Evolutionary conservation across 306 rosid species (phyloP).

Genomic region (Vigna mungo): DNA sequence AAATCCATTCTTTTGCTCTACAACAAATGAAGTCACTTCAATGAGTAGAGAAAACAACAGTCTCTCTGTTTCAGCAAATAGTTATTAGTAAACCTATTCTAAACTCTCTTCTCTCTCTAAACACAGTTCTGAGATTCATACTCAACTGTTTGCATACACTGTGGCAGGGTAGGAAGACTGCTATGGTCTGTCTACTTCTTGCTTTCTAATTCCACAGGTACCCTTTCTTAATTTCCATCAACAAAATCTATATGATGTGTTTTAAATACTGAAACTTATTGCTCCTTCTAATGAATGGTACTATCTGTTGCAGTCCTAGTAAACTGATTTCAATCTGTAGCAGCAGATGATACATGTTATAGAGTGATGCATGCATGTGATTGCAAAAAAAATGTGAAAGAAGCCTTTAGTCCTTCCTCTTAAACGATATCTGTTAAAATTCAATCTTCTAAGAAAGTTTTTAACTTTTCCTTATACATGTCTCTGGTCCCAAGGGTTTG

Average conservation of each 20-base stretch:
- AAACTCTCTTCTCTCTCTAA: constrained; percentile 40
- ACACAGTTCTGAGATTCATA: too few species aligned
- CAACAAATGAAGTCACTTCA: too few species aligned
- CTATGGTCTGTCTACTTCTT: constrained; percentile 6
- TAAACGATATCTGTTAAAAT: too few species aligned
- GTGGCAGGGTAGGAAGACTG: constrained; percentile 36
- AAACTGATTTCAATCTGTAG: too few species aligned
- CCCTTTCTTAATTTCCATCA: constrained; percentile 21
- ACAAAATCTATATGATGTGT: constrained; percentile 5
- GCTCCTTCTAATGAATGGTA: constrained; percentile 17
- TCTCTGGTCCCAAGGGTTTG: too few species aligned
- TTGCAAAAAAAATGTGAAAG: background rate
- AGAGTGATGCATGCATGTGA: constrained; percentile 29
- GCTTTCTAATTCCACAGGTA: constrained; percentile 53
- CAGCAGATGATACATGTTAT: too few species aligned
- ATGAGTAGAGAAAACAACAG: too few species aligned
- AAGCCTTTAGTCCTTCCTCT: background rate
- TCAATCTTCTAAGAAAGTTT: constrained; percentile 4
- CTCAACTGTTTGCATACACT: constrained; percentile 45
- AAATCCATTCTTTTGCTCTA: too few species aligned
- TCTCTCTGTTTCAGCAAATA: too few species aligned
- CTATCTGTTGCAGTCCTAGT: too few species aligned
- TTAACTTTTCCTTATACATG: constrained; percentile 1
- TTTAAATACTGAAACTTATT: constrained; percentile 6
- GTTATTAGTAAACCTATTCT: too few species aligned